Evolutionary conservation across 2,329 filamentous ascomycete genomes (phyloP).

Genomic region (Chaetomiaceae sp.): DNA sequence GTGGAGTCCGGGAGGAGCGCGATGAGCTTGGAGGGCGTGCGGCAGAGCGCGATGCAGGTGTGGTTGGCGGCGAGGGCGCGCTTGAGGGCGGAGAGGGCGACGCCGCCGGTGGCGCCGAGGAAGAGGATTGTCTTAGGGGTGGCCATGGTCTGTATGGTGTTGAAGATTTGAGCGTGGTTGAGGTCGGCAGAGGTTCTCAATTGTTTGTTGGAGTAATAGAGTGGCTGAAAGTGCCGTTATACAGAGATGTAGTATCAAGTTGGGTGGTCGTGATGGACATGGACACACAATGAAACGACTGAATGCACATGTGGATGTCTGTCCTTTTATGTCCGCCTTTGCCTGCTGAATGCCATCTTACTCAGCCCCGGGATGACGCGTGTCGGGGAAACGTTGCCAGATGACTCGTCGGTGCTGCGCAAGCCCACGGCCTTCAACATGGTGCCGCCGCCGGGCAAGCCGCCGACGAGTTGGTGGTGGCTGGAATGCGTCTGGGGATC

Average conservation of each 20-base stretch:
- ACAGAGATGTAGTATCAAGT: no score
- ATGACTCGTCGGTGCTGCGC: no score
- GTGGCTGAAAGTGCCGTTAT: no score
- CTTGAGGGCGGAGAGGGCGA: conserved; percentile 41
- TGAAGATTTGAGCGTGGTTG: background rate
- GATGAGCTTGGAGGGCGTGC: conserved; percentile 43
- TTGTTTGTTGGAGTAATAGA: background rate
- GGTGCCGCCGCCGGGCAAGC: no score
- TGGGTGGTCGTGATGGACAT: no score
- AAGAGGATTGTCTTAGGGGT: conserved; percentile 46
- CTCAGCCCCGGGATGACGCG: background rate
- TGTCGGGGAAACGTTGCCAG: background rate
- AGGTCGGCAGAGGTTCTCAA: background rate
- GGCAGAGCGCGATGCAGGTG: conserved; percentile 43
- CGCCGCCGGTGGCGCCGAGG: conserved; percentile 48
- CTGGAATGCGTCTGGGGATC: no score
- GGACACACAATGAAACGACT: no score
- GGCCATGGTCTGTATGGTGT: conserved; percentile 17
- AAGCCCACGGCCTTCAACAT: no score
- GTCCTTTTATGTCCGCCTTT: background rate
- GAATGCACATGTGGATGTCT: no score
- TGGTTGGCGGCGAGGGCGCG: conserved; percentile 40
- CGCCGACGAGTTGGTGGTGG: no score
- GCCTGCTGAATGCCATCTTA: background rate
- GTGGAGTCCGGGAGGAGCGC: conserved; percentile 26